Conservation (phyloP, 352 stramenopile species). For the Globisporangium perplexum region DNA sequence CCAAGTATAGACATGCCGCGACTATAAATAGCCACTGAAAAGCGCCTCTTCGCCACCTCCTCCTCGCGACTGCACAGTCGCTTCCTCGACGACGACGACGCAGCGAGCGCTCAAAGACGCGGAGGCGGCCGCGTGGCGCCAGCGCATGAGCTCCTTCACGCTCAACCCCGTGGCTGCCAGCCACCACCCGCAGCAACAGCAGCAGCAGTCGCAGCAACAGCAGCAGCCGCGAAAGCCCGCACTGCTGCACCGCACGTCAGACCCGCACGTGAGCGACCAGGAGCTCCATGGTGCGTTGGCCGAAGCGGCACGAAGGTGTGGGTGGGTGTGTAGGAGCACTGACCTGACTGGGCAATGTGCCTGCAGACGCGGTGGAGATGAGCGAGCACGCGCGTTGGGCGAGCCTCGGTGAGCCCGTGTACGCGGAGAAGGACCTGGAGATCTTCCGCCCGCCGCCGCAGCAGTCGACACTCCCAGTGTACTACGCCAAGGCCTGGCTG, state of each 20-base stretch:
- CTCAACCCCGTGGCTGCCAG: constrained; percentile 6
- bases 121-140: constrained; percentile 13
- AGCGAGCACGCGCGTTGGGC: constrained; percentile 57
- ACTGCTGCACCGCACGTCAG: constrained; percentile 53
- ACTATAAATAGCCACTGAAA: too few relatives aligned
- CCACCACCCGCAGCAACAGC: neutral
- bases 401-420: constrained; percentile 58
- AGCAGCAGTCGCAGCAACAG: neutral
- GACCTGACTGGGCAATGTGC: too few relatives aligned
- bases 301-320: too few relatives aligned
- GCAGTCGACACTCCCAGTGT: constrained; percentile 53
- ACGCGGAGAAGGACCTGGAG: constrained; percentile 67
- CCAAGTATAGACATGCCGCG: too few relatives aligned
- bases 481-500: constrained; percentile 69
- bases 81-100: neutral
- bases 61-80: too few relatives aligned
- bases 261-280: constrained; percentile 53
- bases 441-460: constrained; percentile 51
- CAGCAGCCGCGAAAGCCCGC: constrained; percentile 18
- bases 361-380: constrained; percentile 58
- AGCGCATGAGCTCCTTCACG: constrained; percentile 17
- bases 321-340: neutral
- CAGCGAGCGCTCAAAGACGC: constrained; percentile 1
- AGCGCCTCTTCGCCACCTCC: neutral
- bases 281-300: constrained; percentile 34